Conservation (phyloP, 441 rosid species). For the Arabidopsis lyrata region DNA sequence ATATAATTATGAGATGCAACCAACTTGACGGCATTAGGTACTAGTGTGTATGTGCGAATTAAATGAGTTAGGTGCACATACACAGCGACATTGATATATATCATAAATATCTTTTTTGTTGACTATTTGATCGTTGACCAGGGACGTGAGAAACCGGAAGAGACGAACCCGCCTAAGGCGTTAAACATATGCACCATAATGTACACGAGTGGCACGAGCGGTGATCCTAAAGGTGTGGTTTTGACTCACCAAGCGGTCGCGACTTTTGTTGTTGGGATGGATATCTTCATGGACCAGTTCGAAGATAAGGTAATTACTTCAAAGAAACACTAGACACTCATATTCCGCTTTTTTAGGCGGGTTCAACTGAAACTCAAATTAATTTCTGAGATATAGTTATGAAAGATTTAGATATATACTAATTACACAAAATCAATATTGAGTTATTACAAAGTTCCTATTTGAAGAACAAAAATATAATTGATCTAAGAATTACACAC, state of each 20-base stretch:
- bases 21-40: slow-evolving; percentile 15
- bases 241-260: slow-evolving; percentile 80
- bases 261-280: slow-evolving; percentile 64
- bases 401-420: not conserved
- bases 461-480: no score
- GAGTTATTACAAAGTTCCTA: no score
- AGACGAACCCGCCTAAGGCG: slow-evolving; percentile 66
- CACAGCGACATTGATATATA: not conserved
- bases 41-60: not conserved
- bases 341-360: no score
- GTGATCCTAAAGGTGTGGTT: slow-evolving; percentile 95
- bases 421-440: no score
- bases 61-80: slow-evolving; percentile 23
- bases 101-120: not conserved
- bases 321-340: not conserved
- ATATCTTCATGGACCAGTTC: slow-evolving; percentile 81
- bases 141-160: slow-evolving; percentile 72
- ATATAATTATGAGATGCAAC: slow-evolving; percentile 4
- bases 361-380: not conserved
- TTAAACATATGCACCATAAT: slow-evolving; percentile 81
- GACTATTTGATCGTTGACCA: slow-evolving; percentile 45
- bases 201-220: slow-evolving; percentile 98
- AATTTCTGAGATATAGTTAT: not conserved
- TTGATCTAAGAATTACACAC: no score
- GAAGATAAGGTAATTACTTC: slow-evolving; percentile 75